Percentiles rank a stretch among this genome's conserved stretches.
Conservation (phyloP, 208 protist species). For the Trypanosoma melophagium region DNA sequence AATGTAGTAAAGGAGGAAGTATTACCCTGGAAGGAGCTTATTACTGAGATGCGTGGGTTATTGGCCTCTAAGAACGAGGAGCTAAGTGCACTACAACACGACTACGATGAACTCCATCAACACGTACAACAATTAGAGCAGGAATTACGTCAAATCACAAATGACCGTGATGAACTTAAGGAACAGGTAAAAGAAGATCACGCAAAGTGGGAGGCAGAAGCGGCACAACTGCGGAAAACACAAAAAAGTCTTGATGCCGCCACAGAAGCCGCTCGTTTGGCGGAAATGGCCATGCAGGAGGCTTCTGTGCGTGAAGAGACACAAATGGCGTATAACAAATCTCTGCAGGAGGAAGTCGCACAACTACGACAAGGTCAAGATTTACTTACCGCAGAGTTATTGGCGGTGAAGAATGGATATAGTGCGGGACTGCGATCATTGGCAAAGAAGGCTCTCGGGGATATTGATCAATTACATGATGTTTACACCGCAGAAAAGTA, state of each 20-base stretch:
- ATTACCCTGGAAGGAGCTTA: constrained; percentile 19
- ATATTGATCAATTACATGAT: constrained; percentile 35
- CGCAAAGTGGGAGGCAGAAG: neutral
- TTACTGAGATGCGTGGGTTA: constrained; percentile 22
- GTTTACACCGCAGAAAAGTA: constrained; percentile 22
- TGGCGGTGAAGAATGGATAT: constrained; percentile 10
- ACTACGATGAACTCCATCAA: constrained; percentile 7
- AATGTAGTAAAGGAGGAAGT: neutral
- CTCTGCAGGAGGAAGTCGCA: constrained; percentile 4
- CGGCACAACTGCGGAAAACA: neutral
- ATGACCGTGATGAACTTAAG: constrained; percentile 7
- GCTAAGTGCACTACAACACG: constrained; percentile 8
- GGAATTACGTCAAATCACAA: constrained; percentile 8
- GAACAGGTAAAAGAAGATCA: constrained; percentile 6
- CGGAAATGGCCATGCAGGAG: constrained; percentile 5
- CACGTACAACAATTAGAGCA: constrained; percentile 13
- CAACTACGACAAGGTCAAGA: constrained; percentile 1
- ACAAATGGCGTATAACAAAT: neutral
- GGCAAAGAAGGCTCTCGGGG: constrained; percentile 29
- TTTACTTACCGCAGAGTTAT: constrained; percentile 11
- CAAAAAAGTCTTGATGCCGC: constrained; percentile 13
- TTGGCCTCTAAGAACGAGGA: constrained; percentile 29
- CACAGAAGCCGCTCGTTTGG: neutral
- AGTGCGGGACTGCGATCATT: constrained; percentile 27
- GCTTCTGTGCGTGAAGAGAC: constrained; percentile 1